These are phyloP conservation scores for Turritis glabra DNA, from an alignment of 345 rosid genomes.

Conservation along the genomic window DNA sequence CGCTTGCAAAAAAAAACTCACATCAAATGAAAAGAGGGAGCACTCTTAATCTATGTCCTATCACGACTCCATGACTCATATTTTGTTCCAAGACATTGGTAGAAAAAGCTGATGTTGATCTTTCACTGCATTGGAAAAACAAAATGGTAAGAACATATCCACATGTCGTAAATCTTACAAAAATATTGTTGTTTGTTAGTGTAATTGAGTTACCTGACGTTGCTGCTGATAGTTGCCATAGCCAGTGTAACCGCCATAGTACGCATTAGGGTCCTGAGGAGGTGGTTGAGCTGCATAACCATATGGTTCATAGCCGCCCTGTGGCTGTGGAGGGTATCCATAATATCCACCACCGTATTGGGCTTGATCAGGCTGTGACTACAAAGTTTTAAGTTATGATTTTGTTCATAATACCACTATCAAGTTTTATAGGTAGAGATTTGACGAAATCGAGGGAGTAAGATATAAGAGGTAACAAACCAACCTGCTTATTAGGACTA, in stretches of 20 bases:
- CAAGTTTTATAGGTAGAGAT: not conserved
- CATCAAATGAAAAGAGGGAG: not conserved
- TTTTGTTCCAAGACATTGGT: constrained; percentile 27
- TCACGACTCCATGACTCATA: constrained; percentile 16
- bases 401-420: not conserved
- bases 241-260: constrained; percentile 81
- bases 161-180: not conserved
- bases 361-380: constrained; percentile 70
- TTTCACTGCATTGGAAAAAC: constrained; percentile 33
- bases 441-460: not conserved
- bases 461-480: not conserved
- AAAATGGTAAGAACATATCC: not conserved
- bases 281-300: constrained; percentile 60
- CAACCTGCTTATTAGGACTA: constrained; percentile 91
- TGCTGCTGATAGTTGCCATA: constrained; percentile 77
- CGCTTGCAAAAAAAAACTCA: constrained; percentile 15
- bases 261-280: constrained; percentile 79
- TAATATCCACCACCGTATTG: constrained; percentile 79
- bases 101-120: constrained; percentile 13
- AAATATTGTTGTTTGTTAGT: not conserved
- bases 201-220: constrained; percentile 18
- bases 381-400: not conserved
- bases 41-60: constrained; percentile 30
- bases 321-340: constrained; percentile 45
- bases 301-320: constrained; percentile 85